Evolutionary conservation across 441 rosid genomes (phyloP), one percentile per base, ranked within the genome.

Genomic region (Isatis lusitanica): DNA sequence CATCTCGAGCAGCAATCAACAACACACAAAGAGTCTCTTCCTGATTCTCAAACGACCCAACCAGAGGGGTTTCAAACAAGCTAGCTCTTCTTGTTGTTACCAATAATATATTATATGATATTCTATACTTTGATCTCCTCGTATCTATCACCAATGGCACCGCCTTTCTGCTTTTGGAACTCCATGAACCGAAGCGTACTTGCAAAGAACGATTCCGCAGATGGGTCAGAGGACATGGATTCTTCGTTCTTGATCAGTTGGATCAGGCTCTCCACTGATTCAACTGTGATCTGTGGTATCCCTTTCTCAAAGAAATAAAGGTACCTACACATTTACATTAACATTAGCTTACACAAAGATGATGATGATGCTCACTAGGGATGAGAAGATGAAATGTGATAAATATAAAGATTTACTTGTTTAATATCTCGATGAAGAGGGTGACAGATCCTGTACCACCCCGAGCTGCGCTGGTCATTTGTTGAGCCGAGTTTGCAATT

Each of bases 131-230:
- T 92, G 76, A 93, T 82, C 38, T 88, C 62, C 56, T 88, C 94
- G 3, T 93, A 93, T 63, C 82, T 90, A 74, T 91, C 99, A 69
- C 98, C 89, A 63, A 91, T 63, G 6, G 83, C 85, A 43, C 97
- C 99, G 0, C 97, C 99, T 82, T 95, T 95, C 89, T 93, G 91
- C 82, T 95, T 95, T 83, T 95, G 97, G 80, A 86, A 95, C 79
- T 93, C 90, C 63, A 93, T 82, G 66, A 93, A 95, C 33, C 94
- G 81, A 55, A 90, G 72, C 3, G 98, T 88, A 79, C 92, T 86
- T 18, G 96, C 91, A 39, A 91, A 83, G 87, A 90, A 91, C 55
- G 99, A 93, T 77, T 90, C 93, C 0, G 88, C 87, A 11, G 89
- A 82, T 31, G 94, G 82, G 70, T 93, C 98, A 3, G 81, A 68